A percentile compares a stretch with the other conserved stretches of the same genome.
Conservation (phyloP, 306 rosid genomes). For the Medicago ruthenica region DNA sequence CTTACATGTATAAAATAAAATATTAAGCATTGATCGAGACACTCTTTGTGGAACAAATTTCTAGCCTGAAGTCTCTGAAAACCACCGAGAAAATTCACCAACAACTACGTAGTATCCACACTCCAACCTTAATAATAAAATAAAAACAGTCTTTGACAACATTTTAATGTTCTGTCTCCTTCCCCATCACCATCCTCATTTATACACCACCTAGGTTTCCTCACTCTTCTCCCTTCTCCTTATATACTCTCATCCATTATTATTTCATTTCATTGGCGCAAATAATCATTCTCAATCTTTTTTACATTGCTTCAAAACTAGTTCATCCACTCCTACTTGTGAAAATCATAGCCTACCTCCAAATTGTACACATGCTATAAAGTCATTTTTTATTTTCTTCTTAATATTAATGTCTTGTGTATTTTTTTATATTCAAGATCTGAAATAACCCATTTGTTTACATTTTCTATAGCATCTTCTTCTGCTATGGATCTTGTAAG, state of each 20-base stretch:
- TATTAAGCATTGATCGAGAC: slow-evolving; percentile 54
- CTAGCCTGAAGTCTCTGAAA: slow-evolving; percentile 51
- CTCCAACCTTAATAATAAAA: slow-evolving; percentile 44
- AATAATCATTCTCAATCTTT: slow-evolving; percentile 2
- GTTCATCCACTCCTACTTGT: neutral
- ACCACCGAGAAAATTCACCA: slow-evolving; percentile 54
- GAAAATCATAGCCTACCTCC: slow-evolving; percentile 8
- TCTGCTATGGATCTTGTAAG: slow-evolving; percentile 65
- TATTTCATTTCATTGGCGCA: slow-evolving; percentile 13
- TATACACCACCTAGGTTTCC: slow-evolving; percentile 52
- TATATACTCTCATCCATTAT: slow-evolving; percentile 24
- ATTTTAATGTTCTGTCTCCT: slow-evolving; percentile 49
- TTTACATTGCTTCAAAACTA: slow-evolving; percentile 26
- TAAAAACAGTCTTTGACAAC: slow-evolving; percentile 39
- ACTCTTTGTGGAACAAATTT: slow-evolving; percentile 49
- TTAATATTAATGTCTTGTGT: neutral
- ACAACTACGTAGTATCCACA: slow-evolving; percentile 47
- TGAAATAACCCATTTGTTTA: slow-evolving; percentile 41
- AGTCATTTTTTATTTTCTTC: neutral
- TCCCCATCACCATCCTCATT: slow-evolving; percentile 47
- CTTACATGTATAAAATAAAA: neutral
- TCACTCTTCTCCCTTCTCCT: slow-evolving; percentile 38
- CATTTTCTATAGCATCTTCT: slow-evolving; percentile 29
- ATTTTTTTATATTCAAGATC: slow-evolving; percentile 54
- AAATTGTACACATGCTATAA: neutral